Base-by-base conservation (phyloP, 139 green algal genomes). In the Yamagishiella unicocca region DNA sequence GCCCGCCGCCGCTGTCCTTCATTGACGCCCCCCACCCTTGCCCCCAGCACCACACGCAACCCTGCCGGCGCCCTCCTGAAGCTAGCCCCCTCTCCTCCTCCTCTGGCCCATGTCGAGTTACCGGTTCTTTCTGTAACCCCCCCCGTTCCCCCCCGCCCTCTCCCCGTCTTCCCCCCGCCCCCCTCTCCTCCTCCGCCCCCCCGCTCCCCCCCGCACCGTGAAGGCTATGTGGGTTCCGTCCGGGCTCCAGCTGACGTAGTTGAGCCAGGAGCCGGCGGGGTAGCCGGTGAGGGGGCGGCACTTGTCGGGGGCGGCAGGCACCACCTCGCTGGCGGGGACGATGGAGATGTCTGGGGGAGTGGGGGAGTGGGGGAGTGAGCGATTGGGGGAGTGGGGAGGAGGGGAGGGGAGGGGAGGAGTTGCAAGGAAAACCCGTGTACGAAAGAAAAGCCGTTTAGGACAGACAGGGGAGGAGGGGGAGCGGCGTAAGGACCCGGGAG, bases 181-280 rank as follows among this genome's bases (percentile, higher is more conserved):
- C 50, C 50, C 50, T 17, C 50, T 17, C 12, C 12, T 17, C 50
- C 50, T 58, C 50, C 50, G 14, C 50, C 14, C 50, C 50, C 50
- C 50, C 50, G 14, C 50, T 17, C 50, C 50, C 12, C 21, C 61
- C 61, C 96, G 87, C 25, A 97, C 74, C 27, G 96, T 98, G 93
- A 99, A 99, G 4, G 95, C 94, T 14, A 99, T 87, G 88, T 93
- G 81, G 22, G 62, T 92, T n/a, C 94, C 91, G 89, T 97, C 88
- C 0, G 92, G 93, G 21, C 89, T 96, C 97, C 97, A 99, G 19
- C 85, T 92, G 8, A 98, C 90, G 72, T 96, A 96, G 79, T 96
- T 92, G 53, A 92, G 53, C 94, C 55, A 95, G 90, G 87, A 89
- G 91, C 93, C 92, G 40, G 93, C 72, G 2, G 97, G 97, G 46